phyloP scores from a whole-genome alignment of 768 basidiomycete species.

The Mycena polygramma region DNA sequence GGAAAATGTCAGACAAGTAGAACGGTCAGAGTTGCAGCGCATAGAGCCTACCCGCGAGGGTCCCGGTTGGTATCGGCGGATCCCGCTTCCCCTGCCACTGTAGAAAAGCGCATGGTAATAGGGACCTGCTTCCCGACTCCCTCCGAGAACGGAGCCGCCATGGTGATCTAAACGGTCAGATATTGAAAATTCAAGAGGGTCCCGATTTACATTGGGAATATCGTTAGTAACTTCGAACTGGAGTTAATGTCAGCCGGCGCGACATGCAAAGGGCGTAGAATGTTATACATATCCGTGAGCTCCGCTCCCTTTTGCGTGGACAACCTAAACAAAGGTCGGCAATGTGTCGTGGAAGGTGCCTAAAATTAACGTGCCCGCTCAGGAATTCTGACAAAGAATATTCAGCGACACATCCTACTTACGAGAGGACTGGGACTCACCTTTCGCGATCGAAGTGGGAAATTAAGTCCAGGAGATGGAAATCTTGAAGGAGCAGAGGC shows the following conservation, averaged over 20 bases:
- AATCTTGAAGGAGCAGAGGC: conserved; percentile 35
- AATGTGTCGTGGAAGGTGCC: neutral
- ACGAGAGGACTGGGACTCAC: neutral
- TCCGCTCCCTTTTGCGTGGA: conserved; percentile 38
- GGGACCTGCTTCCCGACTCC: conserved; percentile 35
- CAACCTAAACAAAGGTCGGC: conserved; percentile 14
- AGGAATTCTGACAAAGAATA: conserved; percentile 18
- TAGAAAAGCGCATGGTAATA: conserved; percentile 32
- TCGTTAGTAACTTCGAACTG: conserved; percentile 38
- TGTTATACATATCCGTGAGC: conserved; percentile 34
- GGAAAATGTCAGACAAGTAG: neutral
- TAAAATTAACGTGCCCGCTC: conserved; percentile 24
- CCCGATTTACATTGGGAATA: conserved; percentile 26
- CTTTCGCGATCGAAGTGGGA: conserved; percentile 6
- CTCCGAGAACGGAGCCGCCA: conserved; percentile 36
- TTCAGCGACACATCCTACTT: neutral
- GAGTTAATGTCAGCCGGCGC: neutral
- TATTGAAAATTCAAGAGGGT: neutral
- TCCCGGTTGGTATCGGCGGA: conserved; percentile 37
- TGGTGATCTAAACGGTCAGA: conserved; percentile 29
- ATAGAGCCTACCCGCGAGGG: conserved; percentile 27
- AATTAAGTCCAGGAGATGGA: conserved; percentile 32
- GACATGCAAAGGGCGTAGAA: neutral
- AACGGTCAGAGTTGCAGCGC: neutral
- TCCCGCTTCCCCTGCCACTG: conserved; percentile 35